Conservation (phyloP, 768 basidiomycete genomes). For the Termitomyces sp. region DNA sequence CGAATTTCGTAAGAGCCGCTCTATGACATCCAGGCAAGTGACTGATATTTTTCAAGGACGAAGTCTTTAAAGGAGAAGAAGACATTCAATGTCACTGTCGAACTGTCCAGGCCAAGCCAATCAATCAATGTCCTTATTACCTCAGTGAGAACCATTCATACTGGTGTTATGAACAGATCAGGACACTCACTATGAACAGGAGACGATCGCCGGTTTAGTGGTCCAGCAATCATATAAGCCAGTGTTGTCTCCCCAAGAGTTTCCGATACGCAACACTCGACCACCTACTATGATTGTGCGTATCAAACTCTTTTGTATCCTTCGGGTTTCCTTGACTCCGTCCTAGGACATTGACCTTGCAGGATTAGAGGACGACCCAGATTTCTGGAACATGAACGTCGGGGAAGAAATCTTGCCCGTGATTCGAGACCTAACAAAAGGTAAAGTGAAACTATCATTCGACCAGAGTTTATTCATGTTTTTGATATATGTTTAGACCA, state of each 20-base stretch:
- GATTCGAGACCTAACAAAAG: slow-evolving; percentile 30
- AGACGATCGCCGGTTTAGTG: slow-evolving; percentile 65
- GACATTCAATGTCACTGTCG: slow-evolving; percentile 52
- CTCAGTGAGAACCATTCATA: slow-evolving; percentile 41
- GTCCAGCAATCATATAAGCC: slow-evolving; percentile 53
- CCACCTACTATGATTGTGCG: slow-evolving; percentile 57
- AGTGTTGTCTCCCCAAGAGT: slow-evolving; percentile 42
- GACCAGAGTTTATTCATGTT: not conserved
- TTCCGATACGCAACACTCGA: slow-evolving; percentile 66
- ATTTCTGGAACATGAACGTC: slow-evolving; percentile 59
- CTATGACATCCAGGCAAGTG: not conserved
- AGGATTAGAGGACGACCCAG: slow-evolving; percentile 61
- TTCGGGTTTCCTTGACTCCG: not conserved
- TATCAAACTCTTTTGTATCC: not conserved
- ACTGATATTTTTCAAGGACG: slow-evolving; percentile 40
- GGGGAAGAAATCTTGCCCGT: slow-evolving; percentile 20
- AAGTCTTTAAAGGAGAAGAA: slow-evolving; percentile 56
- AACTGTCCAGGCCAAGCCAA: slow-evolving; percentile 75
- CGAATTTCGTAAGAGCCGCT: slow-evolving; percentile 60
- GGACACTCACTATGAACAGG: slow-evolving; percentile 36
- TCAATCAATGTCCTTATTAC: slow-evolving; percentile 50
- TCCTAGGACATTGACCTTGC: slow-evolving; percentile 58
- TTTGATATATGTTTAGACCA: not conserved
- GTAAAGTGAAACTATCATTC: slow-evolving; percentile 11
- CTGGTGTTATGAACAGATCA: not conserved